phyloP scores from a whole-genome alignment of 2,329 filamentous ascomycete genomes.

The Talaromyces amestolkiae region DNA sequence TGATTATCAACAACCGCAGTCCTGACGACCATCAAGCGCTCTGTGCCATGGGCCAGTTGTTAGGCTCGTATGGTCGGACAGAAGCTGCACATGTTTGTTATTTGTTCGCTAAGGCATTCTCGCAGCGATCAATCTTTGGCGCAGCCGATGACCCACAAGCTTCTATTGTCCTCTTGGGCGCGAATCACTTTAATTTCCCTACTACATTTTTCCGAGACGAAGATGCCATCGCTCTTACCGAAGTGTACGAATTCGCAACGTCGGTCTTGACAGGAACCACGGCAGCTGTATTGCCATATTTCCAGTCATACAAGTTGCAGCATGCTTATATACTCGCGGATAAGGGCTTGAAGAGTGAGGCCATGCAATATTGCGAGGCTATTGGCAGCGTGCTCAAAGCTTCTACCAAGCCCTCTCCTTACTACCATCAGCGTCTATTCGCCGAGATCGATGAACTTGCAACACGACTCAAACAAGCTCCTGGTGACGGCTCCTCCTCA shows the following conservation, averaged over 20 bases:
- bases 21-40: conserved; percentile 74
- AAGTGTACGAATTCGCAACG: conserved; percentile 88
- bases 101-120: conserved; percentile 68
- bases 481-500: conserved; percentile 74
- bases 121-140: conserved; percentile 63
- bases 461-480: conserved; percentile 78
- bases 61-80: conserved; percentile 79
- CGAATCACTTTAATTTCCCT: conserved; percentile 70
- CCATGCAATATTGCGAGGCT: conserved; percentile 85
- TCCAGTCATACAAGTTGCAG: conserved; percentile 87
- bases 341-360: conserved; percentile 75
- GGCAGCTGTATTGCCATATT: conserved; percentile 67
- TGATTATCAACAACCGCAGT: conserved; percentile 87
- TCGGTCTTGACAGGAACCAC: conserved; percentile 64
- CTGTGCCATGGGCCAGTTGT: conserved; percentile 73
- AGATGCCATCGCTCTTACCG: conserved; percentile 87
- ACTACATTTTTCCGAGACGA: conserved; percentile 74
- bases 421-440: conserved; percentile 76
- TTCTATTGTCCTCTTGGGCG: conserved; percentile 79
- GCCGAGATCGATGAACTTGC: conserved; percentile 77
- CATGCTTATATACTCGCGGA: conserved; percentile 83
- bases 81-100: conserved; percentile 95
- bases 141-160: conserved; percentile 78
- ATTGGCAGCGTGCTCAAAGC: conserved; percentile 73
- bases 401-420: conserved; percentile 79